phyloP scores from a whole-genome alignment of 805 yeast genomes.

The Cephaloascus albidus region DNA sequence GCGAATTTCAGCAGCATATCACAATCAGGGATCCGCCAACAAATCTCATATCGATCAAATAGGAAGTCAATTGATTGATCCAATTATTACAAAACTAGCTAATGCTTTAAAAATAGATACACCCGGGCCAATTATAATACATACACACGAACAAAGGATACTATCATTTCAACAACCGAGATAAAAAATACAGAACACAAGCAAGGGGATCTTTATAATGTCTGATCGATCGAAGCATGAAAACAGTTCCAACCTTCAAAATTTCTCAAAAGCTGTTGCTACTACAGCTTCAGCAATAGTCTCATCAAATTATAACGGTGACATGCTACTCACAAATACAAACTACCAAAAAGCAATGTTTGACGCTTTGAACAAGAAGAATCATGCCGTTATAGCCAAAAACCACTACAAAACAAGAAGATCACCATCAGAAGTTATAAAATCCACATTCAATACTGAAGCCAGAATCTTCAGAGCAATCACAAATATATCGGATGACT shows the following conservation, averaged over 20 bases:
- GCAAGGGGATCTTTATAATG: no score
- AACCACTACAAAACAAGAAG: background rate
- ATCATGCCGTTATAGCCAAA: background rate
- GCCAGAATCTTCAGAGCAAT: background rate
- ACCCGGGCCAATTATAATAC: no score
- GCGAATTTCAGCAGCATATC: no score
- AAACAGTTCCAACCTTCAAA: background rate
- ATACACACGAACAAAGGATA: no score
- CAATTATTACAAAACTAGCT: no score
- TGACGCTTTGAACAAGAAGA: slow-evolving; percentile 25
- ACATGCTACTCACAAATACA: slow-evolving; percentile 11
- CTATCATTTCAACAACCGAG: no score
- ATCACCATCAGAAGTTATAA: background rate
- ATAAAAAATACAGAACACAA: no score
- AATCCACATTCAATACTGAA: background rate
- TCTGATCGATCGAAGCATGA: background rate
- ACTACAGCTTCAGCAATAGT: slow-evolving; percentile 49
- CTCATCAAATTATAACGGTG: slow-evolving; percentile 5
- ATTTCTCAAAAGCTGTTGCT: slow-evolving; percentile 34
- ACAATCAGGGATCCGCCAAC: no score
- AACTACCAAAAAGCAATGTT: slow-evolving; percentile 35
- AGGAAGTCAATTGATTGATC: no score
- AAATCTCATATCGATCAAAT: no score
- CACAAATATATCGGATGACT: slow-evolving; percentile 1
- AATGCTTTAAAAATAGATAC: no score